phyloP scores from a whole-genome alignment of 768 basidiomycete genomes.

The Tephrocybe sp. region DNA sequence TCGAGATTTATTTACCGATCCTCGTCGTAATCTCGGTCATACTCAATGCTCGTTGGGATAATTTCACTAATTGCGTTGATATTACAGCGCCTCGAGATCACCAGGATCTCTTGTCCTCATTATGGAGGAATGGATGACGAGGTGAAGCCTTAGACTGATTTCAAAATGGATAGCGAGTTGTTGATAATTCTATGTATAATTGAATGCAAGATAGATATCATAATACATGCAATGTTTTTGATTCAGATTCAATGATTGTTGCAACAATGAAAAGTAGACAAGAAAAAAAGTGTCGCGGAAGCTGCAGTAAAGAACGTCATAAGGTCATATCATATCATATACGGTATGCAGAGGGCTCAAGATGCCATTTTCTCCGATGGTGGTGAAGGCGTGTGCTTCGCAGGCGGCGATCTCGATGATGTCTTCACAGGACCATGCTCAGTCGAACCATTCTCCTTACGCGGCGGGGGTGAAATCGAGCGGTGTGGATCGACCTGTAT shows the following conservation, averaged over 20 bases:
- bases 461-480: slow-evolving; percentile 51
- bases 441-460: slow-evolving; percentile 38
- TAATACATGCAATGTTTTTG: slow-evolving; percentile 8
- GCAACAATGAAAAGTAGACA: neutral
- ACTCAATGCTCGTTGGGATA: too few species aligned
- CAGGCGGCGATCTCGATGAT: slow-evolving; percentile 48
- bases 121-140: neutral
- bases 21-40: too few species aligned
- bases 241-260: slow-evolving; percentile 4
- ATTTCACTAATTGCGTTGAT: too few species aligned
- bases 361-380: slow-evolving; percentile 41
- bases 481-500: slow-evolving; percentile 55
- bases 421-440: slow-evolving; percentile 45
- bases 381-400: slow-evolving; percentile 57
- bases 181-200: slow-evolving; percentile 1
- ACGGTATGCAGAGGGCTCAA: slow-evolving; percentile 4
- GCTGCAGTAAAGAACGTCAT: neutral
- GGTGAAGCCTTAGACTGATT: too few species aligned
- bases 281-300: slow-evolving; percentile 1
- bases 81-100: too few species aligned
- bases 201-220: slow-evolving; percentile 12
- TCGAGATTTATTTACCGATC: too few species aligned
- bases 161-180: neutral
- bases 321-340: slow-evolving; percentile 12
- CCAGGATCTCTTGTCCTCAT: too few species aligned